These are phyloP conservation scores for Beauveria sp. DNA, from an alignment of 2,329 filamentous ascomycete genomes.

Conservation along the genomic window DNA sequence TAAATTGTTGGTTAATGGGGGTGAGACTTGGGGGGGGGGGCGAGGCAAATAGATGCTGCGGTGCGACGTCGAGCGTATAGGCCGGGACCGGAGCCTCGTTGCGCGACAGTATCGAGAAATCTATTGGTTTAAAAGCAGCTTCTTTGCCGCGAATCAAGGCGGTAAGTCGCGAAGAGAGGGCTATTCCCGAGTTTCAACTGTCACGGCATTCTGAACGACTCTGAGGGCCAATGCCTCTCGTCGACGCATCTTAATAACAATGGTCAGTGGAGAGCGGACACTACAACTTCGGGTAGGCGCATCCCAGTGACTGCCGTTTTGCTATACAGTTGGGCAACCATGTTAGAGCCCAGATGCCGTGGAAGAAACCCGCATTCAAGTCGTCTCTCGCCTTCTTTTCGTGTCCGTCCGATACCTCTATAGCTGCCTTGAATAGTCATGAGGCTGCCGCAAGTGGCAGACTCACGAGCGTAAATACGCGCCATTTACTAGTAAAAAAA, in stretches of 20 bases:
- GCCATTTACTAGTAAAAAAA: no score
- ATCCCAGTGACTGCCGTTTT: neutral
- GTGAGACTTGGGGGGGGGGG: neutral
- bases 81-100: neutral
- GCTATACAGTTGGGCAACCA: neutral
- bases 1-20: no score
- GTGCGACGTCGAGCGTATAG: neutral
- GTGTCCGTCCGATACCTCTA: no score
- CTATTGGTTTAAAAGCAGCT: no score
- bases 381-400: no score
- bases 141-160: neutral
- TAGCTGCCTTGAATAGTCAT: no score
- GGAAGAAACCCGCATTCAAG: no score
- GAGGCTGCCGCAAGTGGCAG: no score
- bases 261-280: neutral
- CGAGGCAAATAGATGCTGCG: neutral
- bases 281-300: neutral
- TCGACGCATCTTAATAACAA: no score
- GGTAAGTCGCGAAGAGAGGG: neutral
- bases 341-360: neutral
- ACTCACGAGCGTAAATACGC: no score
- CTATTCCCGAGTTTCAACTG: neutral
- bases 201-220: no score
- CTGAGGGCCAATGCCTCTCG: no score
- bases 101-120: neutral